These are phyloP conservation scores for Corchorus capsularis DNA, from an alignment of 345 rosid genomes.

Conservation along the genomic window DNA sequence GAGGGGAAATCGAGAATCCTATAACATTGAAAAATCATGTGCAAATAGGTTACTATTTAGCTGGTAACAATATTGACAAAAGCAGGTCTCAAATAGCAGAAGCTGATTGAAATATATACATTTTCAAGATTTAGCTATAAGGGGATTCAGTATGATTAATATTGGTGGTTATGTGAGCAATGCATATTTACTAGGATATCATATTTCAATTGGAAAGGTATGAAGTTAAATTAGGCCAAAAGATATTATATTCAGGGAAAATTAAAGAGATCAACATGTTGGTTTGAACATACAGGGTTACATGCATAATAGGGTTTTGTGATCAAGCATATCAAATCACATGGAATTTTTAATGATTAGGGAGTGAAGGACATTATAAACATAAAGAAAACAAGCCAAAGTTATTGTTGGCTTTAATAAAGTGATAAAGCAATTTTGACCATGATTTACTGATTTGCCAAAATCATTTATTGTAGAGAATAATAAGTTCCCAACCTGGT, in stretches of 20 bases:
- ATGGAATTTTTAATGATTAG: neutral
- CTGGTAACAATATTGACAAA: neutral
- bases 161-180: neutral
- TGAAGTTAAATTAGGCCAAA: neutral
- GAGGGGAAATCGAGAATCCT: conserved; percentile 33
- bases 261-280: neutral
- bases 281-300: neutral
- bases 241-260: no score
- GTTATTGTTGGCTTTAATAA: neutral
- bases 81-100: neutral
- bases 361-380: neutral
- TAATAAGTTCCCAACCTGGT: conserved; percentile 34
- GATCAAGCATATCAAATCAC: neutral
- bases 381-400: neutral
- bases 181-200: neutral
- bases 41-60: neutral
- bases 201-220: neutral
- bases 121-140: no score
- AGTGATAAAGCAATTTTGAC: neutral
- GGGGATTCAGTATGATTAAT: neutral
- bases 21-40: neutral
- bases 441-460: neutral
- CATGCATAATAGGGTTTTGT: neutral
- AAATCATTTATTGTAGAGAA: neutral
- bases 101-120: neutral